Conservation (phyloP, 371 early-diverging fungal species). For the Lichtheimia corymbifera region DNA sequence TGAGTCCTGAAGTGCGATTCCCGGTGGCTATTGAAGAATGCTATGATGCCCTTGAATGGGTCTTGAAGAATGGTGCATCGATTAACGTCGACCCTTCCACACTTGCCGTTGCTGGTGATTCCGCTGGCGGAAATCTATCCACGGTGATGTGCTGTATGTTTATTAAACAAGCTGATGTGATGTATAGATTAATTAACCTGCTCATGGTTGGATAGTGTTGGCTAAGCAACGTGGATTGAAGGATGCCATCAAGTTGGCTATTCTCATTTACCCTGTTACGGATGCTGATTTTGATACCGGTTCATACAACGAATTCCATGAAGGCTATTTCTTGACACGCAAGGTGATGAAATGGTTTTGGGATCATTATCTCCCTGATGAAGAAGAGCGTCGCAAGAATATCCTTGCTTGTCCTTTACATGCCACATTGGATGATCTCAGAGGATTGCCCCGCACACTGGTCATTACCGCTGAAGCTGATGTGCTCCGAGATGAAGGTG, state of each 20-base stretch:
- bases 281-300: conserved; percentile 21
- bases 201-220: conserved; percentile 16
- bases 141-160: conserved; percentile 18
- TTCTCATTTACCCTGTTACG: conserved; percentile 31
- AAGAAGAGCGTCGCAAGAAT: conserved; percentile 6
- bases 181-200: neutral
- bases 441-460: conserved; percentile 31
- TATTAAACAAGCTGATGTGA: neutral
- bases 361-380: conserved; percentile 25
- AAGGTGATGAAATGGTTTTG: conserved; percentile 30
- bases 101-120: conserved; percentile 33
- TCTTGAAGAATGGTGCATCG: conserved; percentile 17
- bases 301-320: conserved; percentile 22
- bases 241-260: conserved; percentile 20
- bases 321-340: conserved; percentile 23
- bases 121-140: conserved; percentile 37
- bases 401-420: conserved; percentile 19
- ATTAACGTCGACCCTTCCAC: conserved; percentile 20
- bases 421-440: conserved; percentile 24
- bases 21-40: conserved; percentile 35
- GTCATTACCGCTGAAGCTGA: conserved; percentile 38
- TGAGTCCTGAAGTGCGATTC: conserved; percentile 30
- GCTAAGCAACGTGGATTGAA: conserved; percentile 26
- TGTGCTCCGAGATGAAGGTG: conserved; percentile 41
- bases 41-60: conserved; percentile 31